Percentiles rank a stretch among this genome's conserved stretches.
Conservation (phyloP, 164 flowering plant genomes). For the Echeveria elegans region DNA sequence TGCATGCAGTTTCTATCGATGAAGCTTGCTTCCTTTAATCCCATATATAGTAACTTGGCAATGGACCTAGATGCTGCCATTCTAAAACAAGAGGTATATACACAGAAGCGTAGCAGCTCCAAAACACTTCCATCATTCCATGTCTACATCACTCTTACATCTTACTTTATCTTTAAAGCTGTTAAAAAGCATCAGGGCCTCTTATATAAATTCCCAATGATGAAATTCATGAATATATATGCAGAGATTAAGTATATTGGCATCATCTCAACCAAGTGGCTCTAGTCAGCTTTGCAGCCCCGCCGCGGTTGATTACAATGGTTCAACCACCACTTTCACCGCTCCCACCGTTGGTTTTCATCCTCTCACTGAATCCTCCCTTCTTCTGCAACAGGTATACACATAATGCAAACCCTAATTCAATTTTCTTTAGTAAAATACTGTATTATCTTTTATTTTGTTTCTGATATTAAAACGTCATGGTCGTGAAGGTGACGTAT, state of each 20-base stretch:
- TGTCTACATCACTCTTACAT: slow-evolving; percentile 5
- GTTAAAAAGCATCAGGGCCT: neutral
- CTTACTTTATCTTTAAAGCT: neutral
- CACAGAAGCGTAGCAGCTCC: neutral
- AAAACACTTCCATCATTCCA: neutral
- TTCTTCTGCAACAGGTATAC: slow-evolving; percentile 34
- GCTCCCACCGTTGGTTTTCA: slow-evolving; percentile 20
- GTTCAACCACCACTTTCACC: slow-evolving; percentile 14
- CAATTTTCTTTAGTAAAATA: too few species aligned
- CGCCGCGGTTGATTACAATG: slow-evolving; percentile 16
- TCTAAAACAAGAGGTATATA: slow-evolving; percentile 37
- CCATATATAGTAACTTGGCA: slow-evolving; percentile 51
- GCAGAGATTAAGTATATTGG: slow-evolving; percentile 25
- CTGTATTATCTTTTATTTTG: too few species aligned
- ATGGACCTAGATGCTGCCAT: slow-evolving; percentile 40
- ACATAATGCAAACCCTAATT: neutral
- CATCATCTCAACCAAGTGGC: slow-evolving; percentile 9
- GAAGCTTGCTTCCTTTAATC: slow-evolving; percentile 82
- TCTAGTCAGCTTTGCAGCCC: slow-evolving; percentile 29
- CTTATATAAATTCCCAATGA: neutral
- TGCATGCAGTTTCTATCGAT: slow-evolving; percentile 65
- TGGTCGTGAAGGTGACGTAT: neutral
- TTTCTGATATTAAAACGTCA: too few species aligned
- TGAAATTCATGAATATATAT: neutral
- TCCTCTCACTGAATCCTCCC: slow-evolving; percentile 26